phyloP scores from a whole-genome alignment of 495 filamentous ascomycete species.

The Penicillium pulvis region DNA sequence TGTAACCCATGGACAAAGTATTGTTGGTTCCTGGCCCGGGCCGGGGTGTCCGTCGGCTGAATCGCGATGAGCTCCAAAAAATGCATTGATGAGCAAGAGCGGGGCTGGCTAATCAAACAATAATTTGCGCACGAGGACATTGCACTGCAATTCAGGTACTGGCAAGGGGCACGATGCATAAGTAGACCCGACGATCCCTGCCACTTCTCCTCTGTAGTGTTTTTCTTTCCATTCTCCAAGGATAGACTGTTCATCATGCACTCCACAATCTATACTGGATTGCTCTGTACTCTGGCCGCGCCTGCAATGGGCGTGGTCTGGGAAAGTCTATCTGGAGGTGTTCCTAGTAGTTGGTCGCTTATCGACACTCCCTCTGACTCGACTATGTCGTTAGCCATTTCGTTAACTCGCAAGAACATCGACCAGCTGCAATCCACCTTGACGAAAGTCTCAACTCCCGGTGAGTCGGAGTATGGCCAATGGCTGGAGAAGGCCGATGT shows the following conservation, averaged over 20 bases:
- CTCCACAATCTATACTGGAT: slow-evolving; percentile 18
- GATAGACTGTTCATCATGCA: slow-evolving; percentile 16
- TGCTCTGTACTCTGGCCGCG: slow-evolving; percentile 24
- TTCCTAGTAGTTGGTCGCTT: slow-evolving; percentile 18
- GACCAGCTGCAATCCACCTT: slow-evolving; percentile 57
- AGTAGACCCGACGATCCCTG: slow-evolving; percentile 21
- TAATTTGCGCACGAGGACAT: slow-evolving; percentile 2
- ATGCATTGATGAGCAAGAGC: not conserved
- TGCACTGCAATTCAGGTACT: not conserved
- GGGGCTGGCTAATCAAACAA: slow-evolving; percentile 6
- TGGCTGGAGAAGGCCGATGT: slow-evolving; percentile 55
- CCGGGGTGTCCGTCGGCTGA: slow-evolving; percentile 18
- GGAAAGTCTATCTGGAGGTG: slow-evolving; percentile 19
- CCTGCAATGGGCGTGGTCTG: slow-evolving; percentile 22
- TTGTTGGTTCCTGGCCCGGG: slow-evolving; percentile 4
- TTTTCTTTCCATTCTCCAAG: slow-evolving; percentile 2
- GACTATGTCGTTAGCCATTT: slow-evolving; percentile 38
- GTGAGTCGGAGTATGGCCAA: slow-evolving; percentile 55
- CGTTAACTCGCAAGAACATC: slow-evolving; percentile 48
- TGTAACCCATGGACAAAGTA: slow-evolving; percentile 14
- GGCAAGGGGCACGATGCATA: slow-evolving; percentile 11
- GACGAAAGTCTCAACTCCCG: slow-evolving; percentile 58
- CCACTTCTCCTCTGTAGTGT: not conserved
- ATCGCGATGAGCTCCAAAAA: not conserved
- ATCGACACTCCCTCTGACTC: slow-evolving; percentile 14